Evolutionary conservation across 148 eudicot genomes (phyloP), one percentile per base, ranked within the genome.

Genomic region (Fallopia convolvulus): DNA sequence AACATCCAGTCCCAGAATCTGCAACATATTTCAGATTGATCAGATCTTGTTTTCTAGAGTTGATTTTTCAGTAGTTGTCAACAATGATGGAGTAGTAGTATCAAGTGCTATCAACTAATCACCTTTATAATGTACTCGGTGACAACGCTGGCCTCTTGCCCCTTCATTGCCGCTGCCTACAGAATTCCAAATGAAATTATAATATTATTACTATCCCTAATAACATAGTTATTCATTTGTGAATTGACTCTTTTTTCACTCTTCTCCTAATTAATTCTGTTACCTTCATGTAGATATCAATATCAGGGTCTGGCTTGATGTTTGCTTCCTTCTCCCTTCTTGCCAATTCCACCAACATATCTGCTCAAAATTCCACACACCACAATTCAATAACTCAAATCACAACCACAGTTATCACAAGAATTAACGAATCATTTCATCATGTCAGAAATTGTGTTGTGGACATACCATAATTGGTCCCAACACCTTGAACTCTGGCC

Each of bases 1-100:
- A 10, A 85, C 82, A 70, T 93, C 98, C 26, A 91, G 92, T 75
- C 95, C 98, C 79, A 94, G 82, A 47, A 94, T 92, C 98, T 93
- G 86, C 44, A 72, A 26, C 26, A 39, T 4, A 12, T 21, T 30
- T 21, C 47, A 9, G 30, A 55, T 46, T 47, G 26, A 75, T 33
- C 21, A 33, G 17, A 71, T 40, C 17, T 71, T 7, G 4, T 40
- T 70, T 9, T 30, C 7, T 33, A 10, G 13, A 3, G 39, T 42
- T 21, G 5, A 71, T 36, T 13, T 33, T 52, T 75, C 4, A 48
- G 44, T 18, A 48, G 44, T 18, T 74, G 18, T 52, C 58, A 61
- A 5, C 11, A 14, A 44, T 26, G 30, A 26, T 26, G 30, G 30
- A 26, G 30, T 26, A 26, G 30, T 26, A 26, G 30, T 26, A 0